These are phyloP conservation scores for Bocquillonia castaneifolia DNA, from an alignment of 441 rosid species.

Conservation along the genomic window DNA sequence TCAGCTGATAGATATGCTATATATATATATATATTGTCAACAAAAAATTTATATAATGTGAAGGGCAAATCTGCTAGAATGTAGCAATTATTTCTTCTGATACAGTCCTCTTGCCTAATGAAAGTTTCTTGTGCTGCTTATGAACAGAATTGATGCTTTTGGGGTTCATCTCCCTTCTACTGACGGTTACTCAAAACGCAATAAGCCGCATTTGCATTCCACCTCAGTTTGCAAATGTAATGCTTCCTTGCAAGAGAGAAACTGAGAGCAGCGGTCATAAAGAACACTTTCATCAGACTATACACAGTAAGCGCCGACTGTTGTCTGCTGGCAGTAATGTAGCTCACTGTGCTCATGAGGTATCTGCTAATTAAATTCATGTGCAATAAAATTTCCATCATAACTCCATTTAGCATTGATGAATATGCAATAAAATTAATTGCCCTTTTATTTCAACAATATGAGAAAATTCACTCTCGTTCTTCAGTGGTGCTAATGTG, in stretches of 20 bases:
- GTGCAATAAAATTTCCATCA: neutral
- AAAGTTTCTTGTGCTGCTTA: constrained; percentile 12
- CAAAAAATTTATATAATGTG: no score
- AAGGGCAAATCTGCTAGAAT: no score
- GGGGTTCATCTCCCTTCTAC: constrained; percentile 75
- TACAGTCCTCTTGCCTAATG: constrained; percentile 12
- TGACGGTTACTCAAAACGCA: constrained; percentile 55
- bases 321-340: constrained; percentile 30
- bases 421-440: constrained; percentile 1
- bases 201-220: constrained; percentile 58
- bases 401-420: neutral
- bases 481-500: neutral
- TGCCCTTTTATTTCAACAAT: neutral
- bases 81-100: no score
- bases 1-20: neutral
- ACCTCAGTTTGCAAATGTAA: constrained; percentile 25
- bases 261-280: constrained; percentile 20
- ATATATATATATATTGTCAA: neutral
- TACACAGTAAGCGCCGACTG: constrained; percentile 32
- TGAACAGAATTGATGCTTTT: constrained; percentile 81
- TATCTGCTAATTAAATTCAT: neutral
- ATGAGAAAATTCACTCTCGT: neutral
- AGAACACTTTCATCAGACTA: constrained; percentile 23
- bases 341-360: constrained; percentile 35
- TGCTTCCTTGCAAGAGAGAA: constrained; percentile 68